Evolutionary conservation across 345 rosid species (phyloP), one percentile per base, ranked within the genome.

Genomic region (Eucalyptus globulus): DNA sequence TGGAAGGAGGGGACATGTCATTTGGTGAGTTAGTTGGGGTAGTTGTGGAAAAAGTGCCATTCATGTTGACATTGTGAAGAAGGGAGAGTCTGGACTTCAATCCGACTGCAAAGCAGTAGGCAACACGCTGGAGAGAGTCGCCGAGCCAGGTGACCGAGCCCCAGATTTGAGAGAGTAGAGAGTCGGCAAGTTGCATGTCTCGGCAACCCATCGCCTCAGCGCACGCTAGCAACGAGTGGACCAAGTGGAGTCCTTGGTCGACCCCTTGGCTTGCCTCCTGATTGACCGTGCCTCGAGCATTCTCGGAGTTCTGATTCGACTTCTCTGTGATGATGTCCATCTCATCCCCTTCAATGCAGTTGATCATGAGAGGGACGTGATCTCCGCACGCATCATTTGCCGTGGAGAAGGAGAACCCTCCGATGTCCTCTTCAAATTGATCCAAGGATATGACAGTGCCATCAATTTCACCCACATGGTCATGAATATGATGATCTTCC

Each of bases 191-290:
- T 44, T 89, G 93, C 6, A 87, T 89, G 88, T 95, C 97, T 34
- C 96, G 91, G 85, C 95, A 95, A 6, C 95, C 95, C 44, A 95
- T 91, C 31, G 97, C 97, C 93, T 95, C 97, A 8, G 96, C 96
- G 83, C 97, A 94, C 11, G 94, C 96, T 86, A 95, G 54, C 86
- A 95, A 62, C 60, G 91, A 88, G 90, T 95, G 97, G 60, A 95
- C 96, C 92, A 95, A 90, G 86, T 93, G 95, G 62, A 95, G 96
- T 58, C 96, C 96, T 89, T 93, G 95, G 91, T 95, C 94, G 86
- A 93, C 95, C 29, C 93, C 95, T 85, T 89, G 92, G 88, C 91
- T 93, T 58, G 58, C 93, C 83, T 72, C 83, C 45, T 19, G 83
- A 72, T 72, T 37, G 45, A 72, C 26, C 45, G 26, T 10, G 26